Evolutionary conservation across 2,329 filamentous ascomycete species (phyloP).

Genomic region (Fusarium circinatum): DNA sequence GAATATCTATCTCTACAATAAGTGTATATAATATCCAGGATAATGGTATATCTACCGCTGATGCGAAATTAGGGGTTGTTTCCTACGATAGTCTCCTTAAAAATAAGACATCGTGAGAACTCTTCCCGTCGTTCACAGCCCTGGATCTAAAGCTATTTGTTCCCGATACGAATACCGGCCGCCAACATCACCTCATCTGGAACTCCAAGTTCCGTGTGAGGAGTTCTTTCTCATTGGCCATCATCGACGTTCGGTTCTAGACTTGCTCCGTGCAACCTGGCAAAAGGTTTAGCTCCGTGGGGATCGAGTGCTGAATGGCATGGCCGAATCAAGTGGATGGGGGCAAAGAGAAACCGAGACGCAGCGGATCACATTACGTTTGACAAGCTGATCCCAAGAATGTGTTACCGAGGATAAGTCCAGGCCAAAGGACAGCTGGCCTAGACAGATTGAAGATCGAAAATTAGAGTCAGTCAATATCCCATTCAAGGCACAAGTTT

Average conservation of each 20-base stretch:
- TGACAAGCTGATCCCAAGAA: not conserved
- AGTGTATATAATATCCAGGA: too few species aligned
- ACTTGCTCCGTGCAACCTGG: slow-evolving; percentile 6
- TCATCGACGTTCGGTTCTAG: not conserved
- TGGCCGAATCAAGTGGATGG: slow-evolving; percentile 20
- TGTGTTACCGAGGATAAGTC: slow-evolving; percentile 18
- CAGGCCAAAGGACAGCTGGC: not conserved
- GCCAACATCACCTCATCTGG: slow-evolving; percentile 13
- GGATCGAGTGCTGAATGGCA: slow-evolving; percentile 3
- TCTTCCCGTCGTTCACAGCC: not conserved
- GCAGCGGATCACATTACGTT: slow-evolving; percentile 27
- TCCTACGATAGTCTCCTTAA: not conserved
- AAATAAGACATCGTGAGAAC: not conserved
- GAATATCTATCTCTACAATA: not conserved
- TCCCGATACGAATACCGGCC: not conserved
- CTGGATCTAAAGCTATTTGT: not conserved
- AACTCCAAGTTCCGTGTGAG: slow-evolving; percentile 11
- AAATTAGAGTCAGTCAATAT: not conserved
- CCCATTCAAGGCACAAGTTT: not conserved
- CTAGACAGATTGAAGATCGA: not conserved
- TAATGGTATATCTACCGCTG: not conserved
- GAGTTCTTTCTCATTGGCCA: slow-evolving; percentile 6
- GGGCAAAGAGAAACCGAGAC: not conserved
- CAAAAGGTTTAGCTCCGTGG: slow-evolving; percentile 29
- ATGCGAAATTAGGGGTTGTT: too few species aligned